A percentile compares a stretch with the other conserved stretches of the same genome.
Conservation (phyloP, 257 asterid genomes). For the Solanum dulcamara region DNA sequence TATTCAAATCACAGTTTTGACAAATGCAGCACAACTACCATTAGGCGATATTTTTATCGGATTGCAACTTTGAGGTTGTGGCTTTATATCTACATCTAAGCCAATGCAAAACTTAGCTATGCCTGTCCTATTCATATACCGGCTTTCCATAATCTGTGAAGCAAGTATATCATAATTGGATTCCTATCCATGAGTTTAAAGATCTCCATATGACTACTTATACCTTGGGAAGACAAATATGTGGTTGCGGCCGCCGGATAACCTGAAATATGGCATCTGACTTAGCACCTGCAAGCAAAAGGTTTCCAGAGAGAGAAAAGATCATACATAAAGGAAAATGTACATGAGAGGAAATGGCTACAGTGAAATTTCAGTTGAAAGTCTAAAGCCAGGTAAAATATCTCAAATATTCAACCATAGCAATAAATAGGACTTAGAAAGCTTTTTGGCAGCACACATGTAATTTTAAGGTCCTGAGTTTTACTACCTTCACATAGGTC, state of each 20-base stretch:
- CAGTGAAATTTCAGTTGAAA: background rate
- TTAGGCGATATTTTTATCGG: background rate
- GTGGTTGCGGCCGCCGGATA: constrained; percentile 90
- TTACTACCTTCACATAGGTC: constrained; percentile 68
- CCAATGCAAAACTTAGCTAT: background rate
- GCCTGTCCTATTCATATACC: background rate
- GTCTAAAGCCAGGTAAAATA: background rate
- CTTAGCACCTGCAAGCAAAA: constrained; percentile 76
- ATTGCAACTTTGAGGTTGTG: background rate
- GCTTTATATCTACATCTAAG: background rate
- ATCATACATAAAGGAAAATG: background rate
- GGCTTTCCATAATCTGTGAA: background rate
- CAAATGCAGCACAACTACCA: background rate
- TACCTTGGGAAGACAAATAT: constrained; percentile 93
- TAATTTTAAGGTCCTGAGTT: background rate
- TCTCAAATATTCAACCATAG: background rate
- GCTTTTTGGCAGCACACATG: background rate
- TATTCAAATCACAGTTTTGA: background rate
- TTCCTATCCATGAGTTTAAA: background rate
- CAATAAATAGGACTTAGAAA: background rate
- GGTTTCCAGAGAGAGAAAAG: constrained; percentile 3
- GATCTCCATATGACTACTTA: background rate
- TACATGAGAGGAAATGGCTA: background rate
- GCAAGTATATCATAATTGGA: background rate
- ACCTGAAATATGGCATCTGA: constrained; percentile 95